Conservation (phyloP, 352 stramenopile species). For the Globisporangium orthogonon region DNA sequence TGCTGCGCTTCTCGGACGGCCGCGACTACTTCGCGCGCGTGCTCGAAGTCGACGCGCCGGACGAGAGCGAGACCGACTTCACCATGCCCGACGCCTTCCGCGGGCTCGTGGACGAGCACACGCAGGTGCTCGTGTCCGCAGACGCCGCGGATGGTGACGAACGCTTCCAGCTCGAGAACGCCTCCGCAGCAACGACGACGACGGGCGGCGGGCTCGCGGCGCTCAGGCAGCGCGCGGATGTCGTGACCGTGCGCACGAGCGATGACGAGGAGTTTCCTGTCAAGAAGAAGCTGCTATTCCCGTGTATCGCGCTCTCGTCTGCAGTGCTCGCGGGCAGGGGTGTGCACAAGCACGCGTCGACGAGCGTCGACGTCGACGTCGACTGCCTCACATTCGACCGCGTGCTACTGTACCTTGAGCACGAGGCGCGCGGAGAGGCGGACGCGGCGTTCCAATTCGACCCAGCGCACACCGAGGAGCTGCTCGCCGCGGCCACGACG, state of each 20-base stretch:
- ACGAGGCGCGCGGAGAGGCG: slow-evolving; percentile 60
- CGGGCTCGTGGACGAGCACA: slow-evolving; percentile 52
- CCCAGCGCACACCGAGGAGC: slow-evolving; percentile 62
- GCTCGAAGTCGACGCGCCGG: slow-evolving; percentile 59
- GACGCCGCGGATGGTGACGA: slow-evolving; percentile 28
- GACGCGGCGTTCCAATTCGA: slow-evolving; percentile 73
- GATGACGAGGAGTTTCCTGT: slow-evolving; percentile 88
- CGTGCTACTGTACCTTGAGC: slow-evolving; percentile 84
- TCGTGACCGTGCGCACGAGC: slow-evolving; percentile 73
- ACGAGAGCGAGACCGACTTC: slow-evolving; percentile 74
- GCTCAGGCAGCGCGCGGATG: slow-evolving; percentile 30
- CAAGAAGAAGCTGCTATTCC: slow-evolving; percentile 84
- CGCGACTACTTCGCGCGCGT: slow-evolving; percentile 66
- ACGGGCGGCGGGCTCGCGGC: slow-evolving; percentile 16
- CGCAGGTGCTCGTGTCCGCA: slow-evolving; percentile 47
- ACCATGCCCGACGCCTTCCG: slow-evolving; percentile 83
- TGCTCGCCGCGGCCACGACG: slow-evolving; percentile 59
- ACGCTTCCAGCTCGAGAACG: slow-evolving; percentile 40
- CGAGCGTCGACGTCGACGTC: slow-evolving; percentile 61
- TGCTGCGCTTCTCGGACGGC: slow-evolving; percentile 45
- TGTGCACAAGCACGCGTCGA: slow-evolving; percentile 65
- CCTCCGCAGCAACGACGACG: slow-evolving; percentile 13
- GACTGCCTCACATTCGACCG: slow-evolving; percentile 89
- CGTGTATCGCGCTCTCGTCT: slow-evolving; percentile 84
- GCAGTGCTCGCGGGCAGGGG: slow-evolving; percentile 69